Percentiles rank a stretch among this genome's conserved stretches.
Conservation (phyloP, 2,329 filamentous ascomycete genomes). For the Colletotrichum gigasporum region DNA sequence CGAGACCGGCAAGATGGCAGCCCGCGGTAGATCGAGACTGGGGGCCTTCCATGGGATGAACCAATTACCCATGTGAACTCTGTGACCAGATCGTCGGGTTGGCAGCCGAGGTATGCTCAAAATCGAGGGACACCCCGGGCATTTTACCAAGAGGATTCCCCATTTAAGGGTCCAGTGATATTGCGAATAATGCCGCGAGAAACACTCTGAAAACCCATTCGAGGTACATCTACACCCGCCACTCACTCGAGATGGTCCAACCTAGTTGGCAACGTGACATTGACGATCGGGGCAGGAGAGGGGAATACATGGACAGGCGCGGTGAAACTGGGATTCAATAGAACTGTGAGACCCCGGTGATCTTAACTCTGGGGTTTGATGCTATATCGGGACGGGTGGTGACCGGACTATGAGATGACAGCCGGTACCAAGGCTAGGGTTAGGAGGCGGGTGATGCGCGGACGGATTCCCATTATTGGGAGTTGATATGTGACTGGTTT, state of each 20-base stretch:
- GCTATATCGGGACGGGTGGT: neutral
- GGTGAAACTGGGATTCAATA: neutral
- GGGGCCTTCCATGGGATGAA: constrained; percentile 11
- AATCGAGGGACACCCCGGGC: constrained; percentile 7
- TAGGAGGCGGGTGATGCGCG: neutral
- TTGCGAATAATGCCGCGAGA: constrained; percentile 10
- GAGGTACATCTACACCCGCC: neutral
- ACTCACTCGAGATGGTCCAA: constrained; percentile 22
- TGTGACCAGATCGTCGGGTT: constrained; percentile 21
- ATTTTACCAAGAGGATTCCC: neutral
- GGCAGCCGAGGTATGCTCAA: neutral
- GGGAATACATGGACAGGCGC: neutral
- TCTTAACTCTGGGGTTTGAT: neutral
- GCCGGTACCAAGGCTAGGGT: neutral
- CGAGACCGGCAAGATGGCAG: constrained; percentile 17
- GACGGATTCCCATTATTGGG: neutral
- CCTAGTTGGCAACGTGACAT: neutral
- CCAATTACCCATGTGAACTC: constrained; percentile 10
- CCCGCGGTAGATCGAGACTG: constrained; percentile 5
- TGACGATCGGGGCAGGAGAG: neutral
- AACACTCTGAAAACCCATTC: neutral
- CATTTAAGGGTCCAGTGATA: constrained; percentile 9
- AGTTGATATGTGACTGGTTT: neutral
- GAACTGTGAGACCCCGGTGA: neutral
- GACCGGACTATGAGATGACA: neutral